Evolutionary conservation across 768 basidiomycete species (phyloP).

Genomic region (Russula lepida): DNA sequence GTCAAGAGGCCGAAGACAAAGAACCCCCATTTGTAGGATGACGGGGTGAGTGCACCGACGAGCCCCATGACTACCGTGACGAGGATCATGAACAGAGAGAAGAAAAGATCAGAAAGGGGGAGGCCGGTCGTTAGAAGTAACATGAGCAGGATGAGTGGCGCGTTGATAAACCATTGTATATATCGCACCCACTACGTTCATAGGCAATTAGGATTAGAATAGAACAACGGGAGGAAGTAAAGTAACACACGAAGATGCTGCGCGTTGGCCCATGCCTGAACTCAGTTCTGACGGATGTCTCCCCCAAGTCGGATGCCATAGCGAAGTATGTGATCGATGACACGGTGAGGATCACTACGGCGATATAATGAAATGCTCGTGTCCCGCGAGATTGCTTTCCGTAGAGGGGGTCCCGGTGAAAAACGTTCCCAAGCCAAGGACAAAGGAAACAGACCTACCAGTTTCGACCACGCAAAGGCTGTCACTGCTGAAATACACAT

Average conservation of each 20-base stretch:
- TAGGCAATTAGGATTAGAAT: not conserved
- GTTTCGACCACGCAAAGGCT: slow-evolving; percentile 34
- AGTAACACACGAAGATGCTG: slow-evolving; percentile 35
- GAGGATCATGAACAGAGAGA: slow-evolving; percentile 38
- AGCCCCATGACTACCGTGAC: slow-evolving; percentile 40
- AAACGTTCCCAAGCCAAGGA: not conserved
- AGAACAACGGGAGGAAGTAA: too few species aligned
- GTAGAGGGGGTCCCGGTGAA: not conserved
- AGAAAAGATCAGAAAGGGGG: slow-evolving; percentile 41
- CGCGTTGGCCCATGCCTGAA: slow-evolving; percentile 30
- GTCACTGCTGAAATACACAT: slow-evolving; percentile 38
- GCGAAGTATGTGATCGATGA: slow-evolving; percentile 42
- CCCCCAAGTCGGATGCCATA: slow-evolving; percentile 51
- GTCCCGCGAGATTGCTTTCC: slow-evolving; percentile 32
- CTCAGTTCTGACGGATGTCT: slow-evolving; percentile 37
- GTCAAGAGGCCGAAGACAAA: slow-evolving; percentile 40
- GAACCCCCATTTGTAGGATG: slow-evolving; percentile 48
- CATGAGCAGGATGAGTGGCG: slow-evolving; percentile 41
- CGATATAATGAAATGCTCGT: slow-evolving; percentile 44
- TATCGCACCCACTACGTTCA: slow-evolving; percentile 39
- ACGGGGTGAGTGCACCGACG: slow-evolving; percentile 42
- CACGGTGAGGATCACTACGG: slow-evolving; percentile 38
- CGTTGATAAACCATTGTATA: slow-evolving; percentile 50
- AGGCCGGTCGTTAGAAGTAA: slow-evolving; percentile 41
- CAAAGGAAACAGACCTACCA: slow-evolving; percentile 22